Evolutionary conservation across 2,329 filamentous ascomycete genomes (phyloP).

Genomic region (Calonectria henricotiae): DNA sequence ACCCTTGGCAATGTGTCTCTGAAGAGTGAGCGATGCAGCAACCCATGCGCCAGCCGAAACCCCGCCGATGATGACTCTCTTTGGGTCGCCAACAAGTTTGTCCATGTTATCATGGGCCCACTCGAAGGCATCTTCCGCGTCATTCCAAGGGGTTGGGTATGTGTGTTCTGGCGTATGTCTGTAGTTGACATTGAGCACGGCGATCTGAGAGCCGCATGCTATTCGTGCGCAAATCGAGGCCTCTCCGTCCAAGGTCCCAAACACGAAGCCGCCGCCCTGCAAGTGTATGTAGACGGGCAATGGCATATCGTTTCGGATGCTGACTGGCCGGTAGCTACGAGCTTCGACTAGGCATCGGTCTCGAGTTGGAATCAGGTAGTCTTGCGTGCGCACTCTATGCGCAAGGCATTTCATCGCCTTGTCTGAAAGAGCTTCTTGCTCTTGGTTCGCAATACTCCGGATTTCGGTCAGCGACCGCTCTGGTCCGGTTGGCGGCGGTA

Average conservation of each 20-base stretch:
- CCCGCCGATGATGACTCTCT: slow-evolving; percentile 64
- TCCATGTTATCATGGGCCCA: slow-evolving; percentile 65
- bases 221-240: slow-evolving; percentile 68
- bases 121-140: slow-evolving; percentile 69
- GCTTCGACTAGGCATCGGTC: slow-evolving; percentile 44
- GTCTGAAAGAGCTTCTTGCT: slow-evolving; percentile 36
- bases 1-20: slow-evolving; percentile 56
- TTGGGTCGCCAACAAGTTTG: slow-evolving; percentile 11
- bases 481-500: slow-evolving; percentile 31
- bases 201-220: slow-evolving; percentile 60
- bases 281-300: slow-evolving; percentile 69
- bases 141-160: slow-evolving; percentile 70
- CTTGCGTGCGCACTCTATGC: slow-evolving; percentile 54
- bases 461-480: slow-evolving; percentile 39
- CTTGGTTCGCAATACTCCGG: slow-evolving; percentile 38
- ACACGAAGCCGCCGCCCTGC: slow-evolving; percentile 72
- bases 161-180: slow-evolving; percentile 71
- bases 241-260: slow-evolving; percentile 70
- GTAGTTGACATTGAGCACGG: slow-evolving; percentile 73
- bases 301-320: slow-evolving; percentile 50
- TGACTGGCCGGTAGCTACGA: slow-evolving; percentile 46
- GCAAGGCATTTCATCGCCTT: slow-evolving; percentile 35
- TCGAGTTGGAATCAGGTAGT: slow-evolving; percentile 51
- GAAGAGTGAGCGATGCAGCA: slow-evolving; percentile 59
- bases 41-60: slow-evolving; percentile 66